Evolutionary conservation across 2,329 filamentous ascomycete genomes (phyloP).

Genomic region (Alternaria novae-zelandiae): DNA sequence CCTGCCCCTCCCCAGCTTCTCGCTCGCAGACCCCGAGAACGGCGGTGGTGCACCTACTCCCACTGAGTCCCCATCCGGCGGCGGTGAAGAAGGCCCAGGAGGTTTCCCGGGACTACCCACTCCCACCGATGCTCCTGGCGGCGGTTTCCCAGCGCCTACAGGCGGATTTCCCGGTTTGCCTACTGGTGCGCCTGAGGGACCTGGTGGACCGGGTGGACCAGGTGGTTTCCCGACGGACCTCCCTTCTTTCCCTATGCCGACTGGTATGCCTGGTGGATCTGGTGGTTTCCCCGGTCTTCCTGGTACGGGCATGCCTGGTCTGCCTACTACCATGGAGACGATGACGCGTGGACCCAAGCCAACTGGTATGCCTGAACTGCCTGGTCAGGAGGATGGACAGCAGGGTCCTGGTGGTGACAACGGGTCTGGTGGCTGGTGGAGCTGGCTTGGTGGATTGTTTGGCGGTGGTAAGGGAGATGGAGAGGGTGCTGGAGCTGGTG

Average conservation of each 20-base stretch:
- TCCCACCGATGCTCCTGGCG: neutral
- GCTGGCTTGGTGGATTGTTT: slow-evolving; percentile 14
- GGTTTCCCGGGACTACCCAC: neutral
- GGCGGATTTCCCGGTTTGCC: neutral
- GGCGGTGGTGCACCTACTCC: neutral
- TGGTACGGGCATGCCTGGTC: slow-evolving; percentile 4
- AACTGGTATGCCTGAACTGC: slow-evolving; percentile 8
- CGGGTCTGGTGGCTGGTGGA: slow-evolving; percentile 8
- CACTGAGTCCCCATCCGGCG: neutral
- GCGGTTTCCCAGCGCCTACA: neutral
- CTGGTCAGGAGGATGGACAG: neutral
- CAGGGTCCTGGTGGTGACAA: neutral
- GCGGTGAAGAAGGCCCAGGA: neutral
- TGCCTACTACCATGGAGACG: slow-evolving; percentile 12
- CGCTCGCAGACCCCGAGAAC: slow-evolving; percentile 10
- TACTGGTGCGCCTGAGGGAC: neutral
- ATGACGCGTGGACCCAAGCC: slow-evolving; percentile 20
- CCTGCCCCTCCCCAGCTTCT: slow-evolving; percentile 18
- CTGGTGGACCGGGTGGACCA: neutral
- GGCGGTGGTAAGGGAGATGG: neutral
- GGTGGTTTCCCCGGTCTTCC: slow-evolving; percentile 1
- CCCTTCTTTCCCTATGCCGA: slow-evolving; percentile 5
- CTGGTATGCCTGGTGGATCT: neutral
- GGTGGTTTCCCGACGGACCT: slow-evolving; percentile 1
- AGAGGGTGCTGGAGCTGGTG: neutral